These are phyloP conservation scores for Pseudodiploospora longispora DNA, from an alignment of 2,329 filamentous ascomycete species.

Conservation along the genomic window DNA sequence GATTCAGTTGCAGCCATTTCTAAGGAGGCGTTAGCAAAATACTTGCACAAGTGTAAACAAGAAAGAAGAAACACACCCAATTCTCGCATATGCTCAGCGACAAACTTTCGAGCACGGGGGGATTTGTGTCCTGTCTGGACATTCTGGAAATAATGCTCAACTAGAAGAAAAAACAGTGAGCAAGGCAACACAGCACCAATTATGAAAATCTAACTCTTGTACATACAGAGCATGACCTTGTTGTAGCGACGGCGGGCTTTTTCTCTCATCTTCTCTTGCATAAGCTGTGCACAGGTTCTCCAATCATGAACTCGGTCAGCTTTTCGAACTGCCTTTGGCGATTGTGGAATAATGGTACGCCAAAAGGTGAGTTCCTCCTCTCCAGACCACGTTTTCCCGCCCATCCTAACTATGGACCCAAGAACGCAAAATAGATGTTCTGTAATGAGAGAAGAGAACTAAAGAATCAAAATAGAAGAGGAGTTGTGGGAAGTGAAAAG, in stretches of 20 bases:
- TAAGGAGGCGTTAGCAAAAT: too few species aligned
- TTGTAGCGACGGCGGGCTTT: conserved; percentile 32
- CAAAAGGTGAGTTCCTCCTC: conserved; percentile 44
- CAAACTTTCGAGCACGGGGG: conserved; percentile 26
- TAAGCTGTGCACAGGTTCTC: conserved; percentile 28
- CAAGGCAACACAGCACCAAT: background rate
- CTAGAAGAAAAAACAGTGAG: conserved; percentile 16
- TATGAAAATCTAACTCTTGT: background rate
- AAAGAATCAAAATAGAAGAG: too few species aligned
- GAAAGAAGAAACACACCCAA: conserved; percentile 12
- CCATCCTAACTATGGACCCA: conserved; percentile 29
- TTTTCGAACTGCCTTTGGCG: conserved; percentile 22
- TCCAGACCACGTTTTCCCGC: conserved; percentile 40
- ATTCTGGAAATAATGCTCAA: conserved; percentile 39
- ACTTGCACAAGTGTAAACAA: background rate
- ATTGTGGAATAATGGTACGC: conserved; percentile 29
- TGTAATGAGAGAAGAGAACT: background rate
- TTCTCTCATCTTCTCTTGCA: conserved; percentile 28
- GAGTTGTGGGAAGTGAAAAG: too few species aligned
- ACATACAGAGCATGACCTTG: conserved; percentile 32
- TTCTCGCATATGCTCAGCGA: conserved; percentile 23
- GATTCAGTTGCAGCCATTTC: too few species aligned
- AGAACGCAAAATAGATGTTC: background rate
- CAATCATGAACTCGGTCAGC: conserved; percentile 20
- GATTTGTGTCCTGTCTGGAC: conserved; percentile 28